Base-by-base conservation (phyloP, 495 filamentous ascomycete species). In the Haplographium delicatum region DNA sequence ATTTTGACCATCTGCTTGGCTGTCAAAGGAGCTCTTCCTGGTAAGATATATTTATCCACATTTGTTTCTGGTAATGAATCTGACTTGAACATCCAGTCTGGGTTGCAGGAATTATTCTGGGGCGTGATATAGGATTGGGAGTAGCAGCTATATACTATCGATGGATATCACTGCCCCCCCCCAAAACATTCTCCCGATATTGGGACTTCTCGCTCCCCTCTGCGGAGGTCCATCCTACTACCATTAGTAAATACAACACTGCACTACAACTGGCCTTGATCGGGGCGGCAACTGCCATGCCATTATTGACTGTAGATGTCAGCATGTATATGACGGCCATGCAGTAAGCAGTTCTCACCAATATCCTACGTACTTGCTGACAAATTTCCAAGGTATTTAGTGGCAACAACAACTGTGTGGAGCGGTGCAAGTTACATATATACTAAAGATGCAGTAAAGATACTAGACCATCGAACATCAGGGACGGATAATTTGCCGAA, bases 201-300 rank as follows among this genome's bases (percentile, higher is more conserved):
- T 98, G 94, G 94, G 94, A 98, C 63, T 97, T 97, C 59, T 87
- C 83, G 9, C 78, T 98, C 15, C 93, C 93, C 0, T 87, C 81
- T 38, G 93, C 93, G 1, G 93, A 97, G 65, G 93, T 98, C 4
- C 84, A 84, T 55, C 93, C 93, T 0, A 98, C 93, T 0, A 80
- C 73, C 13, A 88, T 98, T 56, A 93, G 86, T 56, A 98, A 98
- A 74, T 79, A 84, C 51, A 95, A 95, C 56, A 95, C 89, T 0
- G 83, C 83, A 1, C 60, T 94, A 60, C 89, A 95, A 65, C 63
- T 95, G 28, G 80, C 80, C 11, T 69, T 95, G 44, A 85, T 95
- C 58, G 89, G 87, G 5, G 71, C 78, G 26, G 88, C 85, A 2
- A 90, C 88, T 59, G 80, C 80, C 1, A 71, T 86, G 50, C 89